Base-by-base conservation (phyloP, 208 protist species). In the Balamuthia mandrillaris region DNA sequence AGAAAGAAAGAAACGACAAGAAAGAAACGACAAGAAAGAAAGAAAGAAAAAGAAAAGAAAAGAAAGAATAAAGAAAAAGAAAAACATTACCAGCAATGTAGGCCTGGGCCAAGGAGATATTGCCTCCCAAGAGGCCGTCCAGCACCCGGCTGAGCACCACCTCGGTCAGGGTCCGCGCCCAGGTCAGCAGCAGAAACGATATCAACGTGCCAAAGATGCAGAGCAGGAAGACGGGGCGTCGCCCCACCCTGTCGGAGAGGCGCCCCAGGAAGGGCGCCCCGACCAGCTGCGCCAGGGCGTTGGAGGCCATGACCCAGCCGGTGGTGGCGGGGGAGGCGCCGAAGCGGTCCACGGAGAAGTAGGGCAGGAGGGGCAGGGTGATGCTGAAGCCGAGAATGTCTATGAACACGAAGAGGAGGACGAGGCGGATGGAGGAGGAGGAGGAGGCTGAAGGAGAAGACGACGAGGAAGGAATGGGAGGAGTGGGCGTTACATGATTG, bases 381-480 rank as follows among this genome's bases (percentile, higher is more conserved):
- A 75, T 75, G 3, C 42, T 54, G 37, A 75, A 75, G 6, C 65
- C 65, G 12, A 75, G 37, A 44, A 75, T 75, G 45, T 75, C 65
- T 37, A 75, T 75, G 41, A 75, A 75, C 2, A 75, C 65, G 41
- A 75, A 75, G 3, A 75, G 41, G 33, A 75, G 52, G 27, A 75
- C 42, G 0, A 75, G 39, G 4, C 45, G 33, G 21, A 75, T 54
- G 41, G 65, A n/a, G n/a, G n/a, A n/a, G n/a, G n/a, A n/a, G n/a
- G n/a, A n/a, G n/a, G n/a, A n/a, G n/a, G n/a, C n/a, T n/a, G n/a
- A n/a, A n/a, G n/a, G n/a, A n/a, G n/a, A n/a, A n/a, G n/a, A n/a
- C n/a, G n/a, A n/a, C n/a, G n/a, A n/a, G n/a, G n/a, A n/a, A n/a
- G n/a, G n/a, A n/a, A n/a, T n/a, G n/a, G n/a, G n/a, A n/a, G n/a